Conservation (phyloP, 2,329 filamentous ascomycete genomes). For the Endoconidiophora polonica region DNA sequence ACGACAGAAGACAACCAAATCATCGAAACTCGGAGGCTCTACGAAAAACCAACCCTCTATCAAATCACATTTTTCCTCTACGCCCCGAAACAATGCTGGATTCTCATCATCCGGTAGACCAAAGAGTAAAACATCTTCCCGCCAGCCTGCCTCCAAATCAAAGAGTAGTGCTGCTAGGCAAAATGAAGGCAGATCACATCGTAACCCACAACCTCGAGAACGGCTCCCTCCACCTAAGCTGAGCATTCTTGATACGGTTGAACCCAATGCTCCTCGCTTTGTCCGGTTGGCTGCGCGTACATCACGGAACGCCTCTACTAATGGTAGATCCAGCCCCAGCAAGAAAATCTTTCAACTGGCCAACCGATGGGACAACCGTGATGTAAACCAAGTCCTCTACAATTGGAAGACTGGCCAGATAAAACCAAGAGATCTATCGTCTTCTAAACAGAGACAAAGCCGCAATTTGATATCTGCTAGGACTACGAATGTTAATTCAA, state of each 20-base stretch:
- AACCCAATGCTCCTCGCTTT: slow-evolving; percentile 36
- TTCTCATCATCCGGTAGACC: not conserved
- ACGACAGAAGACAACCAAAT: slow-evolving; percentile 16
- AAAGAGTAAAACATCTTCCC: not conserved
- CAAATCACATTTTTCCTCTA: slow-evolving; percentile 17
- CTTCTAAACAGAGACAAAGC: not conserved
- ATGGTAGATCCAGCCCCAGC: slow-evolving; percentile 38
- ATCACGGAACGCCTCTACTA: slow-evolving; percentile 28
- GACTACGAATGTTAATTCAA: no score
- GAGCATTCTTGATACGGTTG: slow-evolving; percentile 44
- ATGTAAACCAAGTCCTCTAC: slow-evolving; percentile 34
- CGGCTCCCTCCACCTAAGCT: slow-evolving; percentile 27
- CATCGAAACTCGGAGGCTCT: slow-evolving; percentile 14
- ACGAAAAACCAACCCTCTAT: slow-evolving; percentile 21
- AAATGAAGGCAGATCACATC: not conserved
- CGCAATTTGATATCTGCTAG: no score
- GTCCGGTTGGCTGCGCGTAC: slow-evolving; percentile 45
- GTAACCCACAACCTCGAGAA: not conserved
- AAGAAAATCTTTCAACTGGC: slow-evolving; percentile 44
- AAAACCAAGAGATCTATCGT: slow-evolving; percentile 8
- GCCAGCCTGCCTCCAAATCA: no score
- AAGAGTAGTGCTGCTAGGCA: not conserved
- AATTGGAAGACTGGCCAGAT: slow-evolving; percentile 41
- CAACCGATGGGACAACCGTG: slow-evolving; percentile 41
- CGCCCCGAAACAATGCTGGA: not conserved